A percentile compares a stretch with the other conserved stretches of the same genome.
These are phyloP conservation scores for Cercophora scortea DNA, from an alignment of 495 filamentous ascomycete species.

Conservation along the genomic window DNA sequence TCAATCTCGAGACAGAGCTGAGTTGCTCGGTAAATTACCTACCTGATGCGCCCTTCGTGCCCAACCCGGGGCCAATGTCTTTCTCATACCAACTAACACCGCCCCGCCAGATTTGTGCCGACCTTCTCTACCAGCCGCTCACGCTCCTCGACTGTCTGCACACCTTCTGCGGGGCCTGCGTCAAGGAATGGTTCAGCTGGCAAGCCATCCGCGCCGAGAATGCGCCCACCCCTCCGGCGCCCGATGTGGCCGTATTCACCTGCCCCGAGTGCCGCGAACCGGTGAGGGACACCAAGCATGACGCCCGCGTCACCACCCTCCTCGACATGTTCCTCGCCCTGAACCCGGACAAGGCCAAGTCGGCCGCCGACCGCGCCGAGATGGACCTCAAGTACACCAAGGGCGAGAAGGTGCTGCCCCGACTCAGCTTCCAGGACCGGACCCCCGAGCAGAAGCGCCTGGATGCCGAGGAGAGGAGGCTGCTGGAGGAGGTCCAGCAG, in stretches of 20 bases:
- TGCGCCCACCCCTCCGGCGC: conserved; percentile 31
- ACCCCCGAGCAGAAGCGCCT: conserved; percentile 37
- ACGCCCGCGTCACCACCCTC: conserved; percentile 75
- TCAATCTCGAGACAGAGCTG: conserved; percentile 81
- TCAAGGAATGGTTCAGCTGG: conserved; percentile 88
- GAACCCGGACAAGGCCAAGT: conserved; percentile 63
- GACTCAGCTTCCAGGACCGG: conserved; percentile 35
- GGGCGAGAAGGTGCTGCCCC: conserved; percentile 67
- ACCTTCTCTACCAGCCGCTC: conserved; percentile 89
- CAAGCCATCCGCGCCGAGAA: conserved; percentile 41
- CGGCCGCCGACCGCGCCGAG: conserved; percentile 61
- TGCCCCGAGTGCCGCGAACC: conserved; percentile 87
- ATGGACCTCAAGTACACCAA: conserved; percentile 62
- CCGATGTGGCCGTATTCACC: conserved; percentile 55
- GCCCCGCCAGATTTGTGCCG: conserved; percentile 75
- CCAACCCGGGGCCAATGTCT: too few species aligned
- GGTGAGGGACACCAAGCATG: conserved; percentile 74
- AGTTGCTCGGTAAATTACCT: conserved; percentile 80
- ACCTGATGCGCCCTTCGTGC: too few species aligned
- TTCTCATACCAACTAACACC: background rate
- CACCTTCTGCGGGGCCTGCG: conserved; percentile 89
- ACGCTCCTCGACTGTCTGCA: conserved; percentile 96
- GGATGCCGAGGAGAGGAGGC: conserved; percentile 57
- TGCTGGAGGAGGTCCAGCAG: conserved; percentile 63
- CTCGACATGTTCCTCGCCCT: conserved; percentile 70